Percentiles rank a stretch among this genome's conserved stretches.
phyloP scores from a whole-genome alignment of 2,329 filamentous ascomycete genomes.

The Hortaea werneckii region DNA sequence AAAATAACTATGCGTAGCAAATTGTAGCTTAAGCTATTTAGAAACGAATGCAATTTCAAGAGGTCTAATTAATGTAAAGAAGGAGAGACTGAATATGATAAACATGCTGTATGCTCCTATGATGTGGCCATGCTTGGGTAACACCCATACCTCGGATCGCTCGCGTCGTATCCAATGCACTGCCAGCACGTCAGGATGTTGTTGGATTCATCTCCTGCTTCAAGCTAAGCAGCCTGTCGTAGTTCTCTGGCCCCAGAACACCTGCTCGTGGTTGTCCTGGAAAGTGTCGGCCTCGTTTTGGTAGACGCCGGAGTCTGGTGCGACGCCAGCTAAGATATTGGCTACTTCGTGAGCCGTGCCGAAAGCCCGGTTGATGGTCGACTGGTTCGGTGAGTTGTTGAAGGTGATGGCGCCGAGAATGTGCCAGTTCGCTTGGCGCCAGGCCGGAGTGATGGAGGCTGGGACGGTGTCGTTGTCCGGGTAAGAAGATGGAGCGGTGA shows the following conservation, averaged over 20 bases:
- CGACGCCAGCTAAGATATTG: constrained; percentile 4
- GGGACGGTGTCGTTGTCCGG: constrained; percentile 7
- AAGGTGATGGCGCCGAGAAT: constrained; percentile 4
- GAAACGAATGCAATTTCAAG: too few relatives aligned
- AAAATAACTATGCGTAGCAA: too few relatives aligned
- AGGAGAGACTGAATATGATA: too few relatives aligned
- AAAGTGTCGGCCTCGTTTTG: constrained; percentile 16
- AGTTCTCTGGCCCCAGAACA: constrained; percentile 15
- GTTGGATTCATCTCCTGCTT: constrained; percentile 14
- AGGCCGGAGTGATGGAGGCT: constrained; percentile 10
- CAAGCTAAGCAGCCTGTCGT: constrained; percentile 10
- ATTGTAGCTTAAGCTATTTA: too few relatives aligned
- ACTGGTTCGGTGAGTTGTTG: constrained; percentile 6
- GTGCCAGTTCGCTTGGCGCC: constrained; percentile 9
- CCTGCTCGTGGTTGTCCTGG: constrained; percentile 8
- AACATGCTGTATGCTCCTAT: too few relatives aligned
- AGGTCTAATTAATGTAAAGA: too few relatives aligned
- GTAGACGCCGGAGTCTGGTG: constrained; percentile 13
- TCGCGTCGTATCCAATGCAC: constrained; percentile 11
- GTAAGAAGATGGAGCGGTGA: constrained; percentile 12
- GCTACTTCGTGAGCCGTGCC: constrained; percentile 5
- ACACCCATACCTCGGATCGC: constrained; percentile 12
- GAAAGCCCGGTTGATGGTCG: constrained; percentile 6
- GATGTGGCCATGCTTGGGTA: constrained; percentile 4
- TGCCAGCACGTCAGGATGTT: constrained; percentile 15